Base-by-base conservation (phyloP, 176 grass and related monocot species). In the Juncus effusus region DNA sequence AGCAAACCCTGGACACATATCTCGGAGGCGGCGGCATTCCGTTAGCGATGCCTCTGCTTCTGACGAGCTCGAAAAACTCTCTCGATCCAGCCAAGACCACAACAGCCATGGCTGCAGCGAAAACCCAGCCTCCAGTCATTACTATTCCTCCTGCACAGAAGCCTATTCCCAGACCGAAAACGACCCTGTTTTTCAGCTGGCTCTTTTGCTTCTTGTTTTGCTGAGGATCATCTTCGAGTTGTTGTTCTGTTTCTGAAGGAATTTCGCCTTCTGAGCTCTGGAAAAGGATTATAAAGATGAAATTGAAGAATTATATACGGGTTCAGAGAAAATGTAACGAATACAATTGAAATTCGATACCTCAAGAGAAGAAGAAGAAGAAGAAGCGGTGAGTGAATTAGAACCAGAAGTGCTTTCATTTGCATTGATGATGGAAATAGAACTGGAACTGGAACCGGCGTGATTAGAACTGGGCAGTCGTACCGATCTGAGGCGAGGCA, bases 51-150 rank as follows among this genome's bases (percentile, higher is more conserved):
- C 85, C 79, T 6, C 79, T 76, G 64, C 85, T 80, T 6, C 87
- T 80, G 16, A 96, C 92, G 44, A 91, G 82, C 66, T 74, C 87
- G 60, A 96, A 91, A 79, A 88, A 96, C 74, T 96, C 87, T 8
- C 92, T 70, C 9, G 92, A 62, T 4, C 70, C 85, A 3, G 65
- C 79, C 28, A 91, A 67, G 16, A 83, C 77, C 12, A 55, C 85
- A 8, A 82, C 77, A 4, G 92, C 16, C 54, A 84, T 16, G 35
- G 77, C 79, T 28, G 67, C 52, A 0, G 92, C 69, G 73, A 96
- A 91, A 60, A 96, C 79, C 87, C 85, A 96, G 7, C 79, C 82
- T 12, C 87, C 84, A 40, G 87, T 82, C 37, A 88, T 67, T 74
- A 96, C 80, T 62, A 88, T 49, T 37, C 92, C 92, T 38, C 85